Conservation (phyloP, 805 yeast species). For the Yamadazyma takamatsuzukensis region DNA sequence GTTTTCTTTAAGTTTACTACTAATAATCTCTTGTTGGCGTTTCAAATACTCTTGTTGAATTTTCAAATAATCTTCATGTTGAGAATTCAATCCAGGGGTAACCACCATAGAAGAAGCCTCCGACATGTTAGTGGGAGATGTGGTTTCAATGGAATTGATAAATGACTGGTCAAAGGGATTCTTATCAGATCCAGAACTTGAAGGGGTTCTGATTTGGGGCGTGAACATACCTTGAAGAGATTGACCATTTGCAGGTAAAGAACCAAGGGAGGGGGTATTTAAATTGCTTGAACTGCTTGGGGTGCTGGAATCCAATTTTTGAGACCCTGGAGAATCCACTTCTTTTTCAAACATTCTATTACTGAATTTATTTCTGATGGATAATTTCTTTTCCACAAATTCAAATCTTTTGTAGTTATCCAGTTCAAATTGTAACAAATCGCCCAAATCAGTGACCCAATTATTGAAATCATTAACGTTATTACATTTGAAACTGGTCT, state of each 20-base stretch:
- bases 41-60: slow-evolving; percentile 35
- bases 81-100: slow-evolving; percentile 7
- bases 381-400: slow-evolving; percentile 41
- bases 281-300: not conserved
- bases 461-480: slow-evolving; percentile 40
- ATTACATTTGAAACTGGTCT: slow-evolving; percentile 43
- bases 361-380: slow-evolving; percentile 11
- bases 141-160: slow-evolving; percentile 1
- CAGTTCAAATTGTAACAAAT: slow-evolving; percentile 45
- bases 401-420: slow-evolving; percentile 48
- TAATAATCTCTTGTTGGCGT: slow-evolving; percentile 34
- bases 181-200: slow-evolving; percentile 21
- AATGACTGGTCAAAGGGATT: slow-evolving; percentile 36
- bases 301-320: not conserved
- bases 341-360: not conserved
- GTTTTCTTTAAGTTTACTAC: slow-evolving; percentile 5
- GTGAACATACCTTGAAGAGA: slow-evolving; percentile 36
- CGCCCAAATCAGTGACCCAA: slow-evolving; percentile 56
- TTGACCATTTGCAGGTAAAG: not conserved
- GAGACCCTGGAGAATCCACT: not conserved
- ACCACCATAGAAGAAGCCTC: slow-evolving; percentile 2
- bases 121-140: slow-evolving; percentile 1
- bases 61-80: slow-evolving; percentile 33
- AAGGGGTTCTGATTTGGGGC: slow-evolving; percentile 34
- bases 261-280: not conserved